Percentiles rank a stretch among this genome's conserved stretches.
Conservation (phyloP, 768 basidiomycete species). For the Calocybe cyanea region DNA sequence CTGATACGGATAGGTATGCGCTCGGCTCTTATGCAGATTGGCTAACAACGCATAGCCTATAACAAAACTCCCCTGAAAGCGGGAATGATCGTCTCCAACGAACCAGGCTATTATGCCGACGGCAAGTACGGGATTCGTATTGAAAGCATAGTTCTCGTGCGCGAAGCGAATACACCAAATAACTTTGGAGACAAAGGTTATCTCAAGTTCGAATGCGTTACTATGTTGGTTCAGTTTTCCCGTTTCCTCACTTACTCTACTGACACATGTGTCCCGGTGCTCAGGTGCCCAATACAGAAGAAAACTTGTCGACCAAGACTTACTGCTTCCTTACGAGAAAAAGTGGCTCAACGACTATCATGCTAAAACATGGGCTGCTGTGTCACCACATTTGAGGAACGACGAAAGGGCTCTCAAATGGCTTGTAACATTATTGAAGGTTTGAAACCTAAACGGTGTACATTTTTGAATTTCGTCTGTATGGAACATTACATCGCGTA, state of each 20-base stretch:
- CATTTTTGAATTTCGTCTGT: no score
- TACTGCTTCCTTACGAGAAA: slow-evolving; percentile 65
- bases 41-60: slow-evolving; percentile 52
- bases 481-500: no score
- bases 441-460: no score
- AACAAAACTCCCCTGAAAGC: slow-evolving; percentile 70
- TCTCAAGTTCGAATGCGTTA: slow-evolving; percentile 81
- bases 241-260: not conserved
- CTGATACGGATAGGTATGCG: no score
- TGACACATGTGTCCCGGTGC: not conserved
- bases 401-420: slow-evolving; percentile 58
- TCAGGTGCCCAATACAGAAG: slow-evolving; percentile 82
- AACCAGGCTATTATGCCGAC: slow-evolving; percentile 91
- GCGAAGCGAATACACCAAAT: slow-evolving; percentile 61
- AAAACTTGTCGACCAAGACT: slow-evolving; percentile 63
- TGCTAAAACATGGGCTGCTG: slow-evolving; percentile 65
- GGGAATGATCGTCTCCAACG: slow-evolving; percentile 92
- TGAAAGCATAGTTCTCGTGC: slow-evolving; percentile 83
- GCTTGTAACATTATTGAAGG: no score
- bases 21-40: no score
- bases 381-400: slow-evolving; percentile 65
- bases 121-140: slow-evolving; percentile 91
- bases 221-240: slow-evolving; percentile 54
- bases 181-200: slow-evolving; percentile 86
- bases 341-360: slow-evolving; percentile 87